Conservation (phyloP, 202 grass and related monocot species). For the Alloteropsis angusta region DNA sequence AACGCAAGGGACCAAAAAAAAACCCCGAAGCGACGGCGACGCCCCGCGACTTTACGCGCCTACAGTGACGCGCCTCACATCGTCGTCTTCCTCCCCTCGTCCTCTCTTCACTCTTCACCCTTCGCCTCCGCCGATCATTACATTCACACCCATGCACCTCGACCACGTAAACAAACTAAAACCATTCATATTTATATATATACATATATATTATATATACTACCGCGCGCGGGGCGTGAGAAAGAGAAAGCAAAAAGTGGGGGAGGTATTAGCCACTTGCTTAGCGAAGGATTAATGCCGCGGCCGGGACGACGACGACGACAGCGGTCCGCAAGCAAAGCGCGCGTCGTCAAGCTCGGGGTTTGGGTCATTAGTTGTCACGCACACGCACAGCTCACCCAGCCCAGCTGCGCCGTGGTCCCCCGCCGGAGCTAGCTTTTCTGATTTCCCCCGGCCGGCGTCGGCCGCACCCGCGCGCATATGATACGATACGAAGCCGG, state of each 20-base stretch:
- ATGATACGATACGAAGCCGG: not conserved
- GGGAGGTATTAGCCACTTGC: not conserved
- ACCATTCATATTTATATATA: not conserved
- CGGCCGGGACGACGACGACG: too few relatives aligned
- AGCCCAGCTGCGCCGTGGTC: not conserved
- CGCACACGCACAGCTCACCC: not conserved
- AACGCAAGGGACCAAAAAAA: not conserved
- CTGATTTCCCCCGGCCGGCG: not conserved
- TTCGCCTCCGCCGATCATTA: not conserved
- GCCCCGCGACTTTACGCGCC: slow-evolving; percentile 2
- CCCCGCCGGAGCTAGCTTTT: not conserved
- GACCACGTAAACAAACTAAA: not conserved
- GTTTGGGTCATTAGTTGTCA: not conserved
- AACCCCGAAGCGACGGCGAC: not conserved
- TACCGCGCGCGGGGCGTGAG: not conserved
- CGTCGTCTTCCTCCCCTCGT: not conserved
- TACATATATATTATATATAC: not conserved
- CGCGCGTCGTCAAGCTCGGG: not conserved
- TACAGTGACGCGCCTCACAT: not conserved
- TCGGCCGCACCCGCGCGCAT: not conserved
- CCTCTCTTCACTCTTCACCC: not conserved
- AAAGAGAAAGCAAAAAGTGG: not conserved
- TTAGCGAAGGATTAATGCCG: not conserved
- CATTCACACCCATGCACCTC: not conserved
- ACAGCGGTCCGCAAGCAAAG: too few relatives aligned